A percentile compares a stretch with the other conserved stretches of the same genome.
Conservation (phyloP, 2,329 filamentous ascomycete species). For the Aspergillus sp. region DNA sequence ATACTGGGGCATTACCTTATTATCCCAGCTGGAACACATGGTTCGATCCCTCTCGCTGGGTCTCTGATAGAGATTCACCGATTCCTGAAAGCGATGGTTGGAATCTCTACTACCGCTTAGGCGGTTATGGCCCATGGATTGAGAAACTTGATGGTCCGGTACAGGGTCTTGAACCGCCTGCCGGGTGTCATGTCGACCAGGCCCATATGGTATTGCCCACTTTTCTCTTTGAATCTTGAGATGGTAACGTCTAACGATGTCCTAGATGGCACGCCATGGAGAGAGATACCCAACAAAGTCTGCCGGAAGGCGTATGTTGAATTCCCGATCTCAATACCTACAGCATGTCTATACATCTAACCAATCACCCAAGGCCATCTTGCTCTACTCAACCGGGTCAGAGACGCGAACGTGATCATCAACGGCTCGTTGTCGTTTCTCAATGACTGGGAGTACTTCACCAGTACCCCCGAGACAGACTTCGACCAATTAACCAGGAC, state of each 20-base stretch:
- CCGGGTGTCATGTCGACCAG: slow-evolving; percentile 54
- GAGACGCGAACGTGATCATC: slow-evolving; percentile 40
- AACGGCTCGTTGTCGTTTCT: slow-evolving; percentile 55
- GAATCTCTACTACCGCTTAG: slow-evolving; percentile 55
- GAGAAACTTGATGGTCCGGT: slow-evolving; percentile 45
- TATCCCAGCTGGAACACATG: slow-evolving; percentile 23
- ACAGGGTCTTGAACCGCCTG: slow-evolving; percentile 46
- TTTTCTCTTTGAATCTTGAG: not conserved
- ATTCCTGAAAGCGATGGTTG: slow-evolving; percentile 31
- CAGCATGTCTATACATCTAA: not conserved
- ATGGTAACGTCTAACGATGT: not conserved
- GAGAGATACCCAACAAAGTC: slow-evolving; percentile 57
- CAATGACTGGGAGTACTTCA: slow-evolving; percentile 57
- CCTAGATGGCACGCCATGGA: slow-evolving; percentile 57
- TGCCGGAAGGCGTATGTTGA: slow-evolving; percentile 50
- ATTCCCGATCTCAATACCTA: not conserved
- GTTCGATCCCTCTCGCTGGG: slow-evolving; percentile 14
- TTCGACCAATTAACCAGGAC: slow-evolving; percentile 57
- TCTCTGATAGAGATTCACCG: not conserved
- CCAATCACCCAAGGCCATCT: slow-evolving; percentile 41
- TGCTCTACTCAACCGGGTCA: slow-evolving; percentile 49
- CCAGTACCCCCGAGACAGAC: slow-evolving; percentile 41
- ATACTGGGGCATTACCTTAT: slow-evolving; percentile 9
- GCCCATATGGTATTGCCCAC: slow-evolving; percentile 52
- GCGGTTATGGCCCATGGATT: slow-evolving; percentile 58